These are phyloP conservation scores for Wickerhamiella bombiphila DNA, from an alignment of 805 yeast genomes.

Conservation along the genomic window DNA sequence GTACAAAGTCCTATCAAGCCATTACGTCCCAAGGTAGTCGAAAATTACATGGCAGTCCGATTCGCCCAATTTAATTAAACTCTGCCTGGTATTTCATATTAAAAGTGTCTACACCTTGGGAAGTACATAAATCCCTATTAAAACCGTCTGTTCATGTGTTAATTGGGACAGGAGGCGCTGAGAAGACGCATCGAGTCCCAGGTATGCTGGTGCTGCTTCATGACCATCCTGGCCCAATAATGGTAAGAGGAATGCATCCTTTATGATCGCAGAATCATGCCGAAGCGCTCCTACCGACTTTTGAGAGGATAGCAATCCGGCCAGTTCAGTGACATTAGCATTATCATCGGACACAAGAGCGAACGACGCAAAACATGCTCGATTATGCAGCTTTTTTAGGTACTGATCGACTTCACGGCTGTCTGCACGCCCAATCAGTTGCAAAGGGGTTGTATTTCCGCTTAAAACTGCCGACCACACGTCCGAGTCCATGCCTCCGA, in stretches of 20 bases:
- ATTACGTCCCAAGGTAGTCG: no score
- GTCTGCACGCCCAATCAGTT: constrained; percentile 52
- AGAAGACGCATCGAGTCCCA: no score
- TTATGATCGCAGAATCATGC: constrained; percentile 34
- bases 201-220: no score
- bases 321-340: constrained; percentile 21
- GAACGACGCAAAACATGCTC: constrained; percentile 41
- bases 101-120: not conserved
- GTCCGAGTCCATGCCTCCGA: constrained; percentile 14
- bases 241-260: constrained; percentile 49
- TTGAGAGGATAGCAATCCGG: constrained; percentile 33
- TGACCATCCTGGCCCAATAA: no score
- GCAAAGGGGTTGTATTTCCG: constrained; percentile 21
- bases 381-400: constrained; percentile 27
- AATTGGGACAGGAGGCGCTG: no score
- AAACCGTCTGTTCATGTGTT: not conserved
- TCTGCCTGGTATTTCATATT: no score
- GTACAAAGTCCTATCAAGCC: no score
- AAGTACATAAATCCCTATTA: not conserved
- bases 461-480: constrained; percentile 18
- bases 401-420: constrained; percentile 40
- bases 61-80: no score
- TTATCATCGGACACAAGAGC: constrained; percentile 27
- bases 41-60: no score
- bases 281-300: constrained; percentile 48